Conservation (phyloP, 176 grass and related monocot genomes). For the Zea luxurians region DNA sequence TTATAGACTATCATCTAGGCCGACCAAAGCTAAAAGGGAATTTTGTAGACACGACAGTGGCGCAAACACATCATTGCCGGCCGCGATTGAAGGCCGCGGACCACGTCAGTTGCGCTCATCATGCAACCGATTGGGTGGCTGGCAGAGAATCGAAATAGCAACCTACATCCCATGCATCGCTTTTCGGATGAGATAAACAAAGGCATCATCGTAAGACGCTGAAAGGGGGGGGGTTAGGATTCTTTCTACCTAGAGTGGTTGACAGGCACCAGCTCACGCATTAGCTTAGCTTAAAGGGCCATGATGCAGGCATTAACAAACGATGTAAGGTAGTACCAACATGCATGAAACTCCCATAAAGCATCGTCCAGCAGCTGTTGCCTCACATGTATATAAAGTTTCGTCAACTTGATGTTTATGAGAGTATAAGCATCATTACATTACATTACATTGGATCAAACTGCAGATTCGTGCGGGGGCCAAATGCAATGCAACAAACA, state of each 20-base stretch:
- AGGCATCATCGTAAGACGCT: constrained; percentile 7
- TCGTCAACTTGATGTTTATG: not conserved
- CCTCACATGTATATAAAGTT: not conserved
- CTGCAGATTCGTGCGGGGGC: not conserved
- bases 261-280: constrained; percentile 33
- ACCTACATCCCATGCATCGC: not conserved
- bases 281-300: not conserved
- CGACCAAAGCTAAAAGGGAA: constrained; percentile 14
- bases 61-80: constrained; percentile 15
- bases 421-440: not conserved
- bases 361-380: not conserved
- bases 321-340: not conserved
- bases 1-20: not conserved
- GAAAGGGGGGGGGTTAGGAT: constrained; percentile 26
- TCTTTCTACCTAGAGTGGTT: constrained; percentile 36
- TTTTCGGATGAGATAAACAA: constrained; percentile 18
- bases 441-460: constrained; percentile 14
- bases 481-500: not conserved
- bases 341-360: not conserved
- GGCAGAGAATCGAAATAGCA: constrained; percentile 22
- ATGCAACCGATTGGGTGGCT: not conserved
- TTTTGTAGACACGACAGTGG: not conserved
- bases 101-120: constrained; percentile 15
- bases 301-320: not conserved
- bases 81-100: not conserved